phyloP scores from a whole-genome alignment of 768 basidiomycete genomes.

The Mycena chlorophos region DNA sequence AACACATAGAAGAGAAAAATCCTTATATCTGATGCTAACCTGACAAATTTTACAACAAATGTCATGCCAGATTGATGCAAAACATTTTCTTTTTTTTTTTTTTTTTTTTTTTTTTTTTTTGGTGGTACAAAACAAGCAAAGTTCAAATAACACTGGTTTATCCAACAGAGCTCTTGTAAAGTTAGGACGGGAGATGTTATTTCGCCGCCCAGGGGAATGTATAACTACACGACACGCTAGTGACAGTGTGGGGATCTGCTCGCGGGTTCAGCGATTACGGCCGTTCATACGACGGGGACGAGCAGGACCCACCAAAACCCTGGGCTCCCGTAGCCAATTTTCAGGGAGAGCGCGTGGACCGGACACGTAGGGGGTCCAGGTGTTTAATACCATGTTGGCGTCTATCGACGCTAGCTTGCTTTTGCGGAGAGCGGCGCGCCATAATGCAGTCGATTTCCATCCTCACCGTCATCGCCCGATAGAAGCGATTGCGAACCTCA shows the following conservation, averaged over 20 bases:
- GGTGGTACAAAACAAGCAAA: neutral
- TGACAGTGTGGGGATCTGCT: constrained; percentile 2
- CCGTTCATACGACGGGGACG: neutral
- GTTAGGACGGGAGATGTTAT: neutral
- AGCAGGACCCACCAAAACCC: constrained; percentile 23
- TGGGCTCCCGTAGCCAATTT: constrained; percentile 3
- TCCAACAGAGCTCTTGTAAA: neutral
- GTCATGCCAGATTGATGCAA: no score
- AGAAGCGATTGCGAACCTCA: constrained; percentile 8
- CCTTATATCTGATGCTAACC: no score
- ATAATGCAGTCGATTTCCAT: constrained; percentile 1
- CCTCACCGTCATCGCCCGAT: constrained; percentile 1
- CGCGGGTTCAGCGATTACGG: neutral
- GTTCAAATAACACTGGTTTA: neutral
- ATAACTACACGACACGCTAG: neutral
- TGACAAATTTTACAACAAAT: no score
- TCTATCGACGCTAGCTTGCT: constrained; percentile 1
- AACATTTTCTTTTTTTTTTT: neutral
- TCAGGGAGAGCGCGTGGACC: neutral
- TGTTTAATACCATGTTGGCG: neutral
- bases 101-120: constrained; percentile 4
- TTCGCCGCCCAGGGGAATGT: constrained; percentile 1
- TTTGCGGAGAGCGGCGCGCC: neutral
- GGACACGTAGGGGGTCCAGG: constrained; percentile 3
- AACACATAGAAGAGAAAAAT: no score